These are phyloP conservation scores for Neolecta irregularis DNA, from an alignment of 1,139 yeast species.

Conservation along the genomic window DNA sequence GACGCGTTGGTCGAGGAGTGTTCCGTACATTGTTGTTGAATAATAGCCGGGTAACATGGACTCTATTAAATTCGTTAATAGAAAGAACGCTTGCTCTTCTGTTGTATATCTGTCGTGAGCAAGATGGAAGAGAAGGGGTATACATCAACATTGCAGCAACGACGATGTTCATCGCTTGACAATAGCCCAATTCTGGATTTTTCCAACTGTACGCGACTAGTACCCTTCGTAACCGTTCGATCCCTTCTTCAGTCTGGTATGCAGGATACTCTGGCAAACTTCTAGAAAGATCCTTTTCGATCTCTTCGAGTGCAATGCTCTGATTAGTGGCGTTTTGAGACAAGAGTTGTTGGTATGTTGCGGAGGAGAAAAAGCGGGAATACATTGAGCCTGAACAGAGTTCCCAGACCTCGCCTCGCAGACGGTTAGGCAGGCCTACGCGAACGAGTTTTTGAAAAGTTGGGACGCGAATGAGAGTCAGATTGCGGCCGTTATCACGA, in stretches of 20 bases:
- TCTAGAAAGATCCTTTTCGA: conserved; percentile 86
- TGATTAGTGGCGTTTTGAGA: conserved; percentile 44
- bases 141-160: conserved; percentile 84
- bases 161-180: conserved; percentile 98
- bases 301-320: conserved; percentile 85
- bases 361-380: conserved; percentile 45
- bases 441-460: conserved; percentile 69
- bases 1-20: conserved; percentile 81
- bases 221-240: conserved; percentile 66
- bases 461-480: conserved; percentile 58
- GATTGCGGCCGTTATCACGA: conserved; percentile 66
- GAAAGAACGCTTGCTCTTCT: conserved; percentile 97
- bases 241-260: conserved; percentile 75
- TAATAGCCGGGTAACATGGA: conserved; percentile 86
- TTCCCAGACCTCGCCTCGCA: conserved; percentile 96
- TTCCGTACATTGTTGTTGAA: conserved; percentile 95
- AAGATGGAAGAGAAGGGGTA: conserved; percentile 8
- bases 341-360: conserved; percentile 43
- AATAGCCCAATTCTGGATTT: conserved; percentile 92
- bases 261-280: conserved; percentile 94
- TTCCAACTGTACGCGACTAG: conserved; percentile 92
- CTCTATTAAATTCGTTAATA: conserved; percentile 69
- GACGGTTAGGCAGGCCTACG: conserved; percentile 80
- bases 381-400: conserved; percentile 76
- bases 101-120: conserved; percentile 36